A percentile compares a stretch with the other conserved stretches of the same genome.
These are phyloP conservation scores for Hericium alpestre DNA, from an alignment of 768 basidiomycete species.

Conservation along the genomic window DNA sequence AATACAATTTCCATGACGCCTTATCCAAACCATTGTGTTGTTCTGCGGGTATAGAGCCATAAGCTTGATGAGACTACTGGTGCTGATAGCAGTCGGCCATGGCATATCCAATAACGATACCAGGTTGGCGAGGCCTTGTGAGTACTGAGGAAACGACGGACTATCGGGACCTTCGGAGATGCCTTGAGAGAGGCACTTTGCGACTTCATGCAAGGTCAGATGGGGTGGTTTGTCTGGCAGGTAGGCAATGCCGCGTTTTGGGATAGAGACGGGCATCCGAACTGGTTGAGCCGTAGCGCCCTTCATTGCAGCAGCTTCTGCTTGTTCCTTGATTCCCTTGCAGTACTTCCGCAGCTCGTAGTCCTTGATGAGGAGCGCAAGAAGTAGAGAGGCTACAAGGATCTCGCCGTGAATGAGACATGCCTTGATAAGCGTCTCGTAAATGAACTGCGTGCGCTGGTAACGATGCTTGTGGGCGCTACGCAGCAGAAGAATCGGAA, in stretches of 20 bases:
- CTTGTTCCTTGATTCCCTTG: conserved; percentile 14
- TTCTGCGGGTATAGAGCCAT: conserved; percentile 17
- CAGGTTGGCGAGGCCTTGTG: conserved; percentile 11
- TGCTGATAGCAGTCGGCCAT: background rate
- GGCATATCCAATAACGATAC: conserved; percentile 9
- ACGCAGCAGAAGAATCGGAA: conserved; percentile 43
- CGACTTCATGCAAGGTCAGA: background rate
- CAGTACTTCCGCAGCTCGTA: conserved; percentile 31
- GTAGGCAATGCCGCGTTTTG: conserved; percentile 23
- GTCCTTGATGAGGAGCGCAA: conserved; percentile 54
- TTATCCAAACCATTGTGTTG: conserved; percentile 16
- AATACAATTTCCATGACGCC: conserved; percentile 3
- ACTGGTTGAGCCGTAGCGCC: conserved; percentile 3
- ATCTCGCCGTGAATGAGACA: conserved; percentile 74
- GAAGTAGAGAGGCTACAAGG: conserved; percentile 61
- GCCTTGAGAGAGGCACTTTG: conserved; percentile 13
- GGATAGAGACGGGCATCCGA: background rate
- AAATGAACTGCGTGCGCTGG: conserved; percentile 49
- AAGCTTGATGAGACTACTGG: conserved; percentile 5
- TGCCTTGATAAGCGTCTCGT: conserved; percentile 46
- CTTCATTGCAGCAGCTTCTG: conserved; percentile 12
- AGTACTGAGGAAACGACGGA: conserved; percentile 8
- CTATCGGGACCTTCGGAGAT: background rate
- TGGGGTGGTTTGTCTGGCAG: conserved; percentile 15
- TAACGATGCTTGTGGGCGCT: conserved; percentile 45